Evolutionary conservation across 371 early-diverging fungal species (phyloP).

Genomic region (Mortierella sp.): DNA sequence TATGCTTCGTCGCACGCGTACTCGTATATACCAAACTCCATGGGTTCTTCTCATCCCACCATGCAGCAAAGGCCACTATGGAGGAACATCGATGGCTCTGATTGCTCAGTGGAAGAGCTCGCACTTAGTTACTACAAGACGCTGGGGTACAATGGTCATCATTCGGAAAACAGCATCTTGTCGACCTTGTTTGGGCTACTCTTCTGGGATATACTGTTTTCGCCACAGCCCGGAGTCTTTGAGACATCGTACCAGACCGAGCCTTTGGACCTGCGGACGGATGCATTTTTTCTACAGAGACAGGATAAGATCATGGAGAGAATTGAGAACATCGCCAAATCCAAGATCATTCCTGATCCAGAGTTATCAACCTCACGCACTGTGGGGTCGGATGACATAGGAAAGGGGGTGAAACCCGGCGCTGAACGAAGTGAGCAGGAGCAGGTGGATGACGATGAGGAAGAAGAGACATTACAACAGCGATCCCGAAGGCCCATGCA

Average conservation of each 20-base stretch:
- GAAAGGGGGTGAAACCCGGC: too few species aligned
- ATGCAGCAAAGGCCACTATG: slow-evolving; percentile 53
- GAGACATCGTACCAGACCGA: slow-evolving; percentile 79
- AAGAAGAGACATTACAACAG: slow-evolving; percentile 4
- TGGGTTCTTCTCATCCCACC: slow-evolving; percentile 25
- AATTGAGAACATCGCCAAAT: slow-evolving; percentile 57
- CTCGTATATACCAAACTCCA: slow-evolving; percentile 40
- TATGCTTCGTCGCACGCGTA: slow-evolving; percentile 47
- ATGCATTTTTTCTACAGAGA: slow-evolving; percentile 72
- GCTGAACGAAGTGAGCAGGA: slow-evolving; percentile 16
- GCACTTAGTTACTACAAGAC: slow-evolving; percentile 69
- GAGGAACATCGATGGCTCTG: slow-evolving; percentile 63
- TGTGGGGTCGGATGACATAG: too few species aligned
- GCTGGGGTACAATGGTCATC: slow-evolving; percentile 70
- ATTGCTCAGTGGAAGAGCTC: slow-evolving; percentile 68
- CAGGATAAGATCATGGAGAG: slow-evolving; percentile 64
- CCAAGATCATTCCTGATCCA: slow-evolving; percentile 4
- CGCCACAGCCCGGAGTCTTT: slow-evolving; percentile 74
- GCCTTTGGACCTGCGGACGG: slow-evolving; percentile 76
- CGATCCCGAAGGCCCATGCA: not conserved
- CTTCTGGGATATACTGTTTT: slow-evolving; percentile 82
- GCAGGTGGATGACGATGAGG: slow-evolving; percentile 4
- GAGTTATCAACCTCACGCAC: not conserved
- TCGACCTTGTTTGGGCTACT: slow-evolving; percentile 70
- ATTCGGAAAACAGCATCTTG: slow-evolving; percentile 74